Percentiles rank a stretch among this genome's conserved stretches.
Evolutionary conservation across 108 stramenopile genomes (phyloP).

Genomic region (Fragilaria radians): DNA sequence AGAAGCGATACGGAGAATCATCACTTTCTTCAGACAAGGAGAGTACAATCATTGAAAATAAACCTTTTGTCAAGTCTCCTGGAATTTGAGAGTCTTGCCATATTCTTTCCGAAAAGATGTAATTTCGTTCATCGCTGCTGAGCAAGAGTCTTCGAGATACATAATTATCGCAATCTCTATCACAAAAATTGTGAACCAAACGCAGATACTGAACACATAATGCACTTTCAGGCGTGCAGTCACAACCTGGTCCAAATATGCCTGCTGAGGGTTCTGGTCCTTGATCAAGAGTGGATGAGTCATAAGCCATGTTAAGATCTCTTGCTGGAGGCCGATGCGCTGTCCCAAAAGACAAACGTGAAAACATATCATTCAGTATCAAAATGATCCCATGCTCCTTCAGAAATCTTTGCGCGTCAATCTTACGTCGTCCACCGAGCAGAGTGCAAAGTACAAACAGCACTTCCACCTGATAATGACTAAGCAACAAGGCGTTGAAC

Average conservation of each 20-base stretch:
- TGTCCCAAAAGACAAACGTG: slow-evolving; percentile 62
- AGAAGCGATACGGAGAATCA: slow-evolving; percentile 83
- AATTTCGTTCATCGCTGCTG: slow-evolving; percentile 25
- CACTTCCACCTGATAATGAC: slow-evolving; percentile 73
- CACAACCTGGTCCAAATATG: slow-evolving; percentile 67
- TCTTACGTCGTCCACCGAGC: slow-evolving; percentile 71
- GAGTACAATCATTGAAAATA: slow-evolving; percentile 60
- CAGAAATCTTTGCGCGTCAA: slow-evolving; percentile 55
- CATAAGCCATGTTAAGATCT: background rate
- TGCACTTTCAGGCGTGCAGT: slow-evolving; percentile 85
- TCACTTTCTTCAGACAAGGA: slow-evolving; percentile 61
- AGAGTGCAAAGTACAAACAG: slow-evolving; percentile 83
- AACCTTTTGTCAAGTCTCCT: slow-evolving; percentile 27
- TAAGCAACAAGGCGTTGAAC: slow-evolving; percentile 60
- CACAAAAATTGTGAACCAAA: slow-evolving; percentile 84
- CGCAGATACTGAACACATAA: slow-evolving; percentile 83
- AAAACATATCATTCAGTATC: slow-evolving; percentile 66
- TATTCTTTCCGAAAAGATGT: slow-evolving; percentile 19
- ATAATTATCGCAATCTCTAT: slow-evolving; percentile 74
- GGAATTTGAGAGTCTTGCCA: background rate
- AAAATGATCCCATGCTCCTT: slow-evolving; percentile 42
- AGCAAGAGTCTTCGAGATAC: slow-evolving; percentile 32
- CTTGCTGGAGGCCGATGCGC: slow-evolving; percentile 1
- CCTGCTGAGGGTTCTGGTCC: slow-evolving; percentile 15
- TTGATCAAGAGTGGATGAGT: background rate